Conservation (phyloP, 106 monocot species). For the Dendrobium catenatum region DNA sequence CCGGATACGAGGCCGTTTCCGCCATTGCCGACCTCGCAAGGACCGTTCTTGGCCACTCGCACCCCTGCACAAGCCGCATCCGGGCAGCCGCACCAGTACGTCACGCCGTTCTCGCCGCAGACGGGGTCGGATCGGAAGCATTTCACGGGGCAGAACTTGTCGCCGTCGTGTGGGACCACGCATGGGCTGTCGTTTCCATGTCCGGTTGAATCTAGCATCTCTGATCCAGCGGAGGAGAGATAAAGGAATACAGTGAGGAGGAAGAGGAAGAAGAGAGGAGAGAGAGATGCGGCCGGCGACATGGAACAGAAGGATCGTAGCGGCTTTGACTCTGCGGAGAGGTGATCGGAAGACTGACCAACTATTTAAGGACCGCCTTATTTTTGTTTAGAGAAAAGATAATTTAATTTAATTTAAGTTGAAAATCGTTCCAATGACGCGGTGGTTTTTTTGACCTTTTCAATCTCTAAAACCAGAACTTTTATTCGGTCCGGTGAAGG, state of each 20-base stretch:
- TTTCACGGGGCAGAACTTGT: constrained; percentile 25
- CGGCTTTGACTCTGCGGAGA: neutral
- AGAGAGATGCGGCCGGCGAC: neutral
- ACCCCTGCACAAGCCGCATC: constrained; percentile 61
- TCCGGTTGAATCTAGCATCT: neutral
- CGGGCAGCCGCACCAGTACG: constrained; percentile 70
- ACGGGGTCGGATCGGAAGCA: constrained; percentile 74
- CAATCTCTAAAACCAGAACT: too few species aligned
- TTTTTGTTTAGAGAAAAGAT: too few species aligned
- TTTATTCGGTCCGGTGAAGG: too few species aligned
- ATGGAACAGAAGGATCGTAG: neutral
- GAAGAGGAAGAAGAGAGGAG: neutral
- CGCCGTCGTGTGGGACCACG: neutral
- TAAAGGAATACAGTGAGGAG: neutral
- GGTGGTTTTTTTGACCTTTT: too few species aligned
- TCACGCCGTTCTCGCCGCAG: constrained; percentile 65
- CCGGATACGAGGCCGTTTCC: constrained; percentile 47
- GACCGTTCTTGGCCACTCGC: constrained; percentile 13
- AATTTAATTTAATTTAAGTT: too few species aligned
- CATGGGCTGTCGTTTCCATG: neutral
- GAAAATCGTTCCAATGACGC: too few species aligned
- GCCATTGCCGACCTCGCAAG: constrained; percentile 15
- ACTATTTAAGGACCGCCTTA: too few species aligned
- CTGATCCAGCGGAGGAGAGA: neutral
- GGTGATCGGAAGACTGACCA: too few species aligned